Evolutionary conservation across 2,329 filamentous ascomycete genomes (phyloP).

Genomic region (Botrytis deweyae): DNA sequence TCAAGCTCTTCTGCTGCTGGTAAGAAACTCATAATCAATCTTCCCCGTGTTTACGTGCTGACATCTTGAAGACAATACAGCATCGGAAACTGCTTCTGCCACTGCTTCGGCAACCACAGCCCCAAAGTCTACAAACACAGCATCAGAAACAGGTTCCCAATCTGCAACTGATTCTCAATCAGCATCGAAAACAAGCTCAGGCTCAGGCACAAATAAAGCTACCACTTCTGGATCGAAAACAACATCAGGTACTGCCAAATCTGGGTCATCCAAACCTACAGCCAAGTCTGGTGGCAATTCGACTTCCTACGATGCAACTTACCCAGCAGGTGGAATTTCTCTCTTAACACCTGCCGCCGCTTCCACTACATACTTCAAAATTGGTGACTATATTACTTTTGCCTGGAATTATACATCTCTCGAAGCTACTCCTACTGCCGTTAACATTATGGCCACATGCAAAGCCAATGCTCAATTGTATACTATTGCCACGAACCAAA

Average conservation of each 20-base stretch:
- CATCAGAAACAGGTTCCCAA: slow-evolving; percentile 4
- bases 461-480: slow-evolving; percentile 52
- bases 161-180: slow-evolving; percentile 7
- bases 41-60: neutral
- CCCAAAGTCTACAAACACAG: slow-evolving; percentile 4
- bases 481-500: slow-evolving; percentile 64
- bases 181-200: slow-evolving; percentile 17
- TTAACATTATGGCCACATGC: slow-evolving; percentile 60
- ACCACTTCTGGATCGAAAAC: slow-evolving; percentile 13
- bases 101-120: slow-evolving; percentile 3
- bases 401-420: slow-evolving; percentile 66
- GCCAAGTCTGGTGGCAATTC: slow-evolving; percentile 11
- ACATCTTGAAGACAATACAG: neutral
- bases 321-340: slow-evolving; percentile 51
- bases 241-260: slow-evolving; percentile 9
- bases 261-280: neutral
- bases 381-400: slow-evolving; percentile 58
- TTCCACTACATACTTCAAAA: slow-evolving; percentile 55
- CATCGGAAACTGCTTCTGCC: slow-evolving; percentile 1
- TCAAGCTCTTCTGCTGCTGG: slow-evolving; percentile 22
- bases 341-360: slow-evolving; percentile 53
- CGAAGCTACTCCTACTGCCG: slow-evolving; percentile 55
- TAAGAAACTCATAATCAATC: slow-evolving; percentile 10
- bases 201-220: neutral
- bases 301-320: slow-evolving; percentile 45